These are phyloP conservation scores for Starmerella riodocensis DNA, from an alignment of 805 yeast species.

Conservation along the genomic window DNA sequence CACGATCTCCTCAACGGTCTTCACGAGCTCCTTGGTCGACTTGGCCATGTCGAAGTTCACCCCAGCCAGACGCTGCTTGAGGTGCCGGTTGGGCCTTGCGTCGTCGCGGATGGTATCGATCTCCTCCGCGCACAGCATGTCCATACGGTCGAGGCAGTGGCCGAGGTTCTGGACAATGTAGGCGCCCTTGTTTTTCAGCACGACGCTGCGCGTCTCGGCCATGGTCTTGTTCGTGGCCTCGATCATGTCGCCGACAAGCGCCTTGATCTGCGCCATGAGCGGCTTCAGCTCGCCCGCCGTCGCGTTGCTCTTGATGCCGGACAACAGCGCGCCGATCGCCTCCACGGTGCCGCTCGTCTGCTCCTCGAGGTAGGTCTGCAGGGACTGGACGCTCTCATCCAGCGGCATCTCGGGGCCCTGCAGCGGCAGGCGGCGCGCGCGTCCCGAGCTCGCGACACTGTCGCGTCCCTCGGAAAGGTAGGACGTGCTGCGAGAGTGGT, in stretches of 20 bases:
- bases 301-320: conserved; percentile 38
- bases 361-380: conserved; percentile 75
- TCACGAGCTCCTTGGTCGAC: conserved; percentile 88
- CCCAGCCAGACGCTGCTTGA: conserved; percentile 89
- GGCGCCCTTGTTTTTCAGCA: conserved; percentile 75
- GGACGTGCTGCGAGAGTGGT: too few species aligned
- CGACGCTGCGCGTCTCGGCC: conserved; percentile 75
- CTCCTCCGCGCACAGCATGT: conserved; percentile 40
- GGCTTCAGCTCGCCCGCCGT: conserved; percentile 60
- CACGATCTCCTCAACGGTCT: conserved; percentile 90
- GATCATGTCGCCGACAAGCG: conserved; percentile 73
- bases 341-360: conserved; percentile 86
- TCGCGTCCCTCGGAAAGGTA: too few species aligned
- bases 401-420: conserved; percentile 32
- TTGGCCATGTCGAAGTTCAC: conserved; percentile 93
- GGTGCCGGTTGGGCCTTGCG: conserved; percentile 58
- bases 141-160: conserved; percentile 79
- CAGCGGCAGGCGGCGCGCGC: conserved; percentile 1
- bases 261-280: conserved; percentile 63
- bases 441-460: not conserved
- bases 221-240: conserved; percentile 77
- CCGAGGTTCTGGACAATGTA: conserved; percentile 81
- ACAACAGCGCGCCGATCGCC: conserved; percentile 68
- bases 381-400: conserved; percentile 74
- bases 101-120: conserved; percentile 26